phyloP scores from a whole-genome alignment of 805 yeast species.

The Starmera quercuum region DNA sequence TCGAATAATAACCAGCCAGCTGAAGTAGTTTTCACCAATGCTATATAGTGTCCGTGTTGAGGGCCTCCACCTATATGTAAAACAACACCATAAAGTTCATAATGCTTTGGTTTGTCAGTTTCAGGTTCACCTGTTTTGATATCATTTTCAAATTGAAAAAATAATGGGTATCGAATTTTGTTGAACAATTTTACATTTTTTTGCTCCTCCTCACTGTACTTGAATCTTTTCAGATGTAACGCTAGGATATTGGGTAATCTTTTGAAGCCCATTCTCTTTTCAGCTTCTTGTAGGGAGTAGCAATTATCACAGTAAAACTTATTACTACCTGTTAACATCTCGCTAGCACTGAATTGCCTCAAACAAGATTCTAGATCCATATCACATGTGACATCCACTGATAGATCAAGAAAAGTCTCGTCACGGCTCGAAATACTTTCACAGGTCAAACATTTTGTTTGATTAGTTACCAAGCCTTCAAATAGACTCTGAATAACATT shows the following conservation, averaged over 20 bases:
- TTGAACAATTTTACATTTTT: conserved; percentile 82
- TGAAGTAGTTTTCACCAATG: conserved; percentile 69
- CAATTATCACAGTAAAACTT: conserved; percentile 92
- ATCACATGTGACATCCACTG: conserved; percentile 74
- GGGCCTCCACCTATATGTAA: conserved; percentile 98
- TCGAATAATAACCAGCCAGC: conserved; percentile 91
- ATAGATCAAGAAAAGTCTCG: conserved; percentile 80
- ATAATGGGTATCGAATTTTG: conserved; percentile 72
- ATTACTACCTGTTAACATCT: conserved; percentile 77
- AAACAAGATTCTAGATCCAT: conserved; percentile 71
- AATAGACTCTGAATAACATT: conserved; percentile 65
- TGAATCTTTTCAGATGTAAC: conserved; percentile 84
- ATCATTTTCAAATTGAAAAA: conserved; percentile 41
- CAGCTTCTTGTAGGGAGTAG: conserved; percentile 88
- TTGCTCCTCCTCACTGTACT: conserved; percentile 77
- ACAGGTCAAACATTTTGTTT: conserved; percentile 85
- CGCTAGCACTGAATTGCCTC: conserved; percentile 77
- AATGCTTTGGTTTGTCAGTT: conserved; percentile 39
- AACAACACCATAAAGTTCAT: conserved; percentile 79
- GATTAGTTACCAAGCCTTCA: conserved; percentile 80
- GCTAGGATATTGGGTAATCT: conserved; percentile 72
- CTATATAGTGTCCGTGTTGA: conserved; percentile 93
- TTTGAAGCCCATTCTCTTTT: conserved; percentile 76
- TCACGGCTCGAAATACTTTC: conserved; percentile 75
- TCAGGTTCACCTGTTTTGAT: conserved; percentile 50